These are phyloP conservation scores for Colletotrichum cuscutae DNA, from an alignment of 2,329 filamentous ascomycete genomes.

Conservation along the genomic window DNA sequence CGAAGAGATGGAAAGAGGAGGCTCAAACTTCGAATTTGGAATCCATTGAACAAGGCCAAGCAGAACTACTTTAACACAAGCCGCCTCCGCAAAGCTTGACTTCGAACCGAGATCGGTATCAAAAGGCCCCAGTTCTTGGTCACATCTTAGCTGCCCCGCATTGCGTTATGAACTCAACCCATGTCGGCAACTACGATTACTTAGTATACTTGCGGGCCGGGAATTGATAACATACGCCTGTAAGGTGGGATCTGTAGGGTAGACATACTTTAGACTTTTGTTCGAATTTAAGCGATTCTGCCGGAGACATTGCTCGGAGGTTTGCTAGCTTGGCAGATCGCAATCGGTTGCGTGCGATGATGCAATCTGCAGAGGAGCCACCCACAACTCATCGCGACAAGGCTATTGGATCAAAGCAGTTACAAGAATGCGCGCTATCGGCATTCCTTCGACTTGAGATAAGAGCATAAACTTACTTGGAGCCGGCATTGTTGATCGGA, in stretches of 20 bases:
- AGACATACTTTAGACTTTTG: background rate
- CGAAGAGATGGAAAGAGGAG: background rate
- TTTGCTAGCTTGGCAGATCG: background rate
- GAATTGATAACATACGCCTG: background rate
- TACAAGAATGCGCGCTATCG: background rate
- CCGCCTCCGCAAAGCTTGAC: background rate
- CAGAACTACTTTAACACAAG: background rate
- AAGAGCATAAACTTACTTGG: background rate
- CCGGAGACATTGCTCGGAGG: background rate
- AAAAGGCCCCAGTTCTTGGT: background rate
- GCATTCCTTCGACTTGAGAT: background rate
- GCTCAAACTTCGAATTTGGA: background rate
- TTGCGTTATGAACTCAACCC: conserved; percentile 11
- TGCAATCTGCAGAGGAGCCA: conserved; percentile 12
- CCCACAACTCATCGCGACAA: conserved; percentile 40
- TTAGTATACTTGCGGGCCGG: too few relatives aligned
- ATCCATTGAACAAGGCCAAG: background rate
- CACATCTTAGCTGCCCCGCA: conserved; percentile 13
- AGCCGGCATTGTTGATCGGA: background rate
- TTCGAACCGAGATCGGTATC: conserved; percentile 4
- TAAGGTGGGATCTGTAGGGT: background rate
- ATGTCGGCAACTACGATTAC: background rate
- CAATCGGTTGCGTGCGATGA: conserved; percentile 22
- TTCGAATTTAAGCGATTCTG: background rate
- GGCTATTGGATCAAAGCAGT: background rate